Base-by-base conservation (phyloP, 768 basidiomycete species). In the Sutorius australiensis region DNA sequence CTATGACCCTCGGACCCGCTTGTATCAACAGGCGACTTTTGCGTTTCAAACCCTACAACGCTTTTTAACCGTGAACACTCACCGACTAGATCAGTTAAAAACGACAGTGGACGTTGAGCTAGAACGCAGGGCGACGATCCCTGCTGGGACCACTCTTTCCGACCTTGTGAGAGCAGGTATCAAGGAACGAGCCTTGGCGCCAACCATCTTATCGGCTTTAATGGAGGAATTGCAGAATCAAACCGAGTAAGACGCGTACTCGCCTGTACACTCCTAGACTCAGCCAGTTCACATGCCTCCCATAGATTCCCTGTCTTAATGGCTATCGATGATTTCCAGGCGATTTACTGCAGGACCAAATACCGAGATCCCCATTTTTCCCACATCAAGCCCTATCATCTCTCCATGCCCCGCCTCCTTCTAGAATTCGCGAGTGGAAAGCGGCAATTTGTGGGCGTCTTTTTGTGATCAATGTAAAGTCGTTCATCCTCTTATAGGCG, bases 261-360 rank as follows among this genome's bases (percentile, higher is more conserved):
- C 37, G 3, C 16, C n/a, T 1, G 40, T 30, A 27, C 41, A 27
- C 36, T 8, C 1, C 10, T 6, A 16, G 3, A 17, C n/a, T 14
- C 5, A 16, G 32, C 33, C 24, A 14, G 19, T 45, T 37, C 19
- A 36, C 42, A 47, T 50, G 48, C 16, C 24, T 46, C 46, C 19
- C 48, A 10, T 53, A 93, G 91, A 40, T 73, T 77, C 61, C 92
- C 92, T 0, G 87, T 95, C 2, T 66, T 97, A 6, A 72, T 95
- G 30, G 93, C 92, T 0, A 75, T 95, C 1, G 94, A 97, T 58
- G 93, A 95, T 60, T 83, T 91, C 67, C 94, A 95, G 67, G 78
- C 90, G 0, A 68, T 97, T 24, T 92, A 89, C 62, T 75, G 80
- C 63, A 73, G 70, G 40, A 81, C 87, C 0, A 63, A 72, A 27